Evolutionary conservation across 1,139 yeast genomes (phyloP).

Genomic region (Eremothecium coryli): DNA sequence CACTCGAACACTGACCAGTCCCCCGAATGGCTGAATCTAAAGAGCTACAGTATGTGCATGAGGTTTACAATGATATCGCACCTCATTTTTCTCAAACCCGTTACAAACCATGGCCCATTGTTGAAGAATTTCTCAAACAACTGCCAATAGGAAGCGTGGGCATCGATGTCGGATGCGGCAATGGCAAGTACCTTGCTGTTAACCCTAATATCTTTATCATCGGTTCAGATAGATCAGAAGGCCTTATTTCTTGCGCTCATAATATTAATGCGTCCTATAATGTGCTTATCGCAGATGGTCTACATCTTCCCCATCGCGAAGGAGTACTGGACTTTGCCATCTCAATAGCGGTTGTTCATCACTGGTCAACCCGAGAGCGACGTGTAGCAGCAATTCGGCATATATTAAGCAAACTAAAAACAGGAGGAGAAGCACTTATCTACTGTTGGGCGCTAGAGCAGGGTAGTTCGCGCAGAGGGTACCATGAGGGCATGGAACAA

Average conservation of each 20-base stretch:
- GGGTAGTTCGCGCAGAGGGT: slow-evolving; percentile 75
- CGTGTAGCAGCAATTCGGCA: slow-evolving; percentile 65
- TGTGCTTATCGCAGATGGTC: slow-evolving; percentile 67
- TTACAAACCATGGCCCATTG: slow-evolving; percentile 97
- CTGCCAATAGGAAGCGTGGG: slow-evolving; percentile 42
- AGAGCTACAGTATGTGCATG: slow-evolving; percentile 76
- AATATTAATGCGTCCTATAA: slow-evolving; percentile 38
- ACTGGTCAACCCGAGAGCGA: slow-evolving; percentile 77
- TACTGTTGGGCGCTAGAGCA: slow-evolving; percentile 98
- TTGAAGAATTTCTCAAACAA: slow-evolving; percentile 51
- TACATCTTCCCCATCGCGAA: slow-evolving; percentile 56
- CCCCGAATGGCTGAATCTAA: slow-evolving; percentile 41
- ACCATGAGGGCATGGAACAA: slow-evolving; percentile 82
- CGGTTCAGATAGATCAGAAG: slow-evolving; percentile 79
- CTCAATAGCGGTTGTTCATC: slow-evolving; percentile 93
- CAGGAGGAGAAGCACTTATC: slow-evolving; percentile 62
- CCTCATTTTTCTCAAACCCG: slow-evolving; percentile 86
- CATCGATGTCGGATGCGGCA: slow-evolving; percentile 88
- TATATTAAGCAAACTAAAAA: slow-evolving; percentile 49
- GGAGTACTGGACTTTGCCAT: slow-evolving; percentile 76
- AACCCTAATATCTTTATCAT: slow-evolving; percentile 59
- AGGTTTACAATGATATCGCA: slow-evolving; percentile 86
- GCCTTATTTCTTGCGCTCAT: slow-evolving; percentile 64
- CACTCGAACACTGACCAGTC: not conserved
- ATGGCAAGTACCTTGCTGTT: slow-evolving; percentile 78